phyloP scores from a whole-genome alignment of 257 asterid species.

The Scutellaria galericulata region DNA sequence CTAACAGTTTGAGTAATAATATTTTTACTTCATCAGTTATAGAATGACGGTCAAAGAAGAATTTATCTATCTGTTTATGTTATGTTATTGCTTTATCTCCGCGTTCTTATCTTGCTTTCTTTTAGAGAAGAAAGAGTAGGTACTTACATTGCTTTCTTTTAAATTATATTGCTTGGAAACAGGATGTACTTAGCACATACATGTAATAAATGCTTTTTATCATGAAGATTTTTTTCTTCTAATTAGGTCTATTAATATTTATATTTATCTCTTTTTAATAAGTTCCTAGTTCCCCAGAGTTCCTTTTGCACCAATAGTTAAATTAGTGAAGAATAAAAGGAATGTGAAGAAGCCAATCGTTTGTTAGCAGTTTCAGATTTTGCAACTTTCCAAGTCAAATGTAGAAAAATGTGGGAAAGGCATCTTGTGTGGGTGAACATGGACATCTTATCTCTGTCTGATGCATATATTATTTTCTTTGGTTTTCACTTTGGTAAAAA shows the following conservation, averaged over 20 bases:
- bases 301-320: background rate
- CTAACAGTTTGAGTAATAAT: conserved; percentile 14
- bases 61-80: background rate
- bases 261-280: conserved; percentile 4
- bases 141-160: too few relatives aligned
- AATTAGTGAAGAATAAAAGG: background rate
- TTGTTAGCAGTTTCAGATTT: conserved; percentile 12
- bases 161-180: background rate
- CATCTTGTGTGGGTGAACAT: conserved; percentile 11
- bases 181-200: conserved; percentile 4
- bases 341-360: conserved; percentile 17
- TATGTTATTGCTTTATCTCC: background rate
- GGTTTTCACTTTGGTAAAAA: conserved; percentile 2
- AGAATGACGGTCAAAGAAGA: background rate
- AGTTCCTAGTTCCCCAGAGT: conserved; percentile 4
- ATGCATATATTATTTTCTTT: conserved; percentile 22
- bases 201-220: conserved; percentile 4
- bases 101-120: conserved; percentile 17
- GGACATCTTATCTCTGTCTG: conserved; percentile 27
- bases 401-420: conserved; percentile 12
- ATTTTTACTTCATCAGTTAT: background rate
- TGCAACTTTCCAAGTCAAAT: conserved; percentile 13
- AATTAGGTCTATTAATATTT: background rate
- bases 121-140: background rate
- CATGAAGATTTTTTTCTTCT: conserved; percentile 11